Evolutionary conservation across 1,139 yeast genomes (phyloP), one percentile per base, ranked within the genome.

Genomic region (Eremothecium sinecaudum): DNA sequence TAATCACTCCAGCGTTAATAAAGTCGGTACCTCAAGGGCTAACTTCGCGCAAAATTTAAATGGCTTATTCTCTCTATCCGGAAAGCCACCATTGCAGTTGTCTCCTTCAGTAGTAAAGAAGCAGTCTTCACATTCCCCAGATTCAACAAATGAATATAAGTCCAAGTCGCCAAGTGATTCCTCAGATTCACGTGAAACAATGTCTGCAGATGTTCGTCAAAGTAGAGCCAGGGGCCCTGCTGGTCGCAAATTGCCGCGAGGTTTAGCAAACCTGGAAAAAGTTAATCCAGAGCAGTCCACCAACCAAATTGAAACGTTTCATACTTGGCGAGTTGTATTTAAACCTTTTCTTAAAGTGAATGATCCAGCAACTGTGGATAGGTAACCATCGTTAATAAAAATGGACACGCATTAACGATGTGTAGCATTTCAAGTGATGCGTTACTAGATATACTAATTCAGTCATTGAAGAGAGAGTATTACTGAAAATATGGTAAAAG

Each of bases 211-310:
- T 42, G 53, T 58, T 1, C 63, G 73, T 45, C 62, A 64, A 39
- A 59, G 67, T 18, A 69, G 94, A 45, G 77, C 78, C 0, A 74
- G 64, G 45, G 94, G 94, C 0, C 94, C 94, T 17, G 68, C 71
- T 42, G 87, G 90, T 1, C 73, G 92, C 40, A 73, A 78, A 45
- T 63, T 83, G 33, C 95, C 95, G 1, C 35, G 54, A 1, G 70
- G 70, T 38, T 58, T 63, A n/a, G 69, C 75, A 14, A 63, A 64
- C 25, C 68, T 48, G 2, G 50, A 71, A 10, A 69, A 73, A 3
- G 64, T 69, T 14, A 62, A 68, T 12, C 67, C 58, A 13, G n/a
- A n/a, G n/a, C 53, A 53, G 14, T 61, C 58, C 33, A 57, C 50
- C 22, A 46, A 37, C 27, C 44, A 51, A 6, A 44, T 48, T 13